These are phyloP conservation scores for Leccinum subtestaceum DNA, from an alignment of 768 basidiomycete species.

Conservation along the genomic window DNA sequence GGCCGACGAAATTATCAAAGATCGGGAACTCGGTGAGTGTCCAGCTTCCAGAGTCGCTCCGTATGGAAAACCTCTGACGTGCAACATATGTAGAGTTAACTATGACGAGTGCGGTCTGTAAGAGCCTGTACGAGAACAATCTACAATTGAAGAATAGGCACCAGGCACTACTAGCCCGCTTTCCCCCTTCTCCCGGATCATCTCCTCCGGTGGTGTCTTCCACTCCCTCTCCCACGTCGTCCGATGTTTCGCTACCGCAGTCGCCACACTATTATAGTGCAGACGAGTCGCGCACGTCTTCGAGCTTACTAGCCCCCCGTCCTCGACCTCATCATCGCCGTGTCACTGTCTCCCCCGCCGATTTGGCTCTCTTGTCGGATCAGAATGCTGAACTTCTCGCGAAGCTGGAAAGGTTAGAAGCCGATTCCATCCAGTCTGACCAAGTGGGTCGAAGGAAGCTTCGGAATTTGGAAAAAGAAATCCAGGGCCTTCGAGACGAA, in stretches of 20 bases:
- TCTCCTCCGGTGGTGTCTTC: conserved; percentile 31
- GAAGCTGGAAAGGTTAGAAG: conserved; percentile 74
- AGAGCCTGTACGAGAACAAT: conserved; percentile 68
- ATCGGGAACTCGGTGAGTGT: conserved; percentile 69
- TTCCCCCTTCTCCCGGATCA: conserved; percentile 46
- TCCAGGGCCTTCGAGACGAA: conserved; percentile 68
- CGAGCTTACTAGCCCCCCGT: conserved; percentile 22
- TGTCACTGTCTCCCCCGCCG: conserved; percentile 64
- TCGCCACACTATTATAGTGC: conserved; percentile 34
- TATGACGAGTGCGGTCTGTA: conserved; percentile 64
- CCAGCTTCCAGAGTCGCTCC: not conserved
- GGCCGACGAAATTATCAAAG: conserved; percentile 73
- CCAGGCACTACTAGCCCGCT: conserved; percentile 62
- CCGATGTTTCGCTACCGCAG: conserved; percentile 28
- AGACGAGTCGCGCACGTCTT: conserved; percentile 26
- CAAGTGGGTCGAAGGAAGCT: conserved; percentile 66
- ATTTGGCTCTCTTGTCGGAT: conserved; percentile 69
- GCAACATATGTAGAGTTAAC: conserved; percentile 51
- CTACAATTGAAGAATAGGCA: conserved; percentile 67
- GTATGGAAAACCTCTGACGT: conserved; percentile 10
- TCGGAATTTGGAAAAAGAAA: conserved; percentile 75
- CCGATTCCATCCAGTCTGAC: conserved; percentile 65
- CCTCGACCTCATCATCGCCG: conserved; percentile 33
- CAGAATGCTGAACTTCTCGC: conserved; percentile 79
- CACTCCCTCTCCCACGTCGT: conserved; percentile 24